phyloP scores from a whole-genome alignment of 1,139 yeast species.

The Wickerhamomyces sp. region DNA sequence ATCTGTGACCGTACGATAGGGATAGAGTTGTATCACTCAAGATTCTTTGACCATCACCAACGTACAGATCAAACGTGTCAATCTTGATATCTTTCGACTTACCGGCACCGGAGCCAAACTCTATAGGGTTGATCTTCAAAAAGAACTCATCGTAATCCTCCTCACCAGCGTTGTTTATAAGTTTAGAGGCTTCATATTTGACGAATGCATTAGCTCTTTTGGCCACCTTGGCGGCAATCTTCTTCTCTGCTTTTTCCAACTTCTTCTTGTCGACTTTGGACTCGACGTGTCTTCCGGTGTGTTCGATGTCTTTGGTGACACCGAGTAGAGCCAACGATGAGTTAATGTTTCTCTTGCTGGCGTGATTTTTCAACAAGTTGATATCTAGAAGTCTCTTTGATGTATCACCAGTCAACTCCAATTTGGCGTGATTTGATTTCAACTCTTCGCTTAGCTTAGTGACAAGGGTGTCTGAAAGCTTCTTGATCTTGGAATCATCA shows the following conservation, averaged over 20 bases:
- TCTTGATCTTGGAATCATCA: conserved; percentile 46
- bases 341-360: conserved; percentile 59
- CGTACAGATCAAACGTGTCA: conserved; percentile 88
- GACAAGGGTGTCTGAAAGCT: conserved; percentile 40
- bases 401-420: conserved; percentile 69
- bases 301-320: conserved; percentile 80
- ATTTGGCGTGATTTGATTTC: conserved; percentile 64
- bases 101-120: conserved; percentile 86
- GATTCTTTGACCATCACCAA: conserved; percentile 93
- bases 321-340: conserved; percentile 67
- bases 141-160: conserved; percentile 92
- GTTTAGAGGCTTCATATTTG: conserved; percentile 84
- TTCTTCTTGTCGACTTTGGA: conserved; percentile 94
- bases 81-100: conserved; percentile 92
- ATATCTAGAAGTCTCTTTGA: conserved; percentile 76
- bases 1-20: conserved; percentile 86
- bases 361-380: conserved; percentile 58
- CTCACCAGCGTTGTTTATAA: conserved; percentile 52
- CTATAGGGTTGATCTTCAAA: conserved; percentile 91
- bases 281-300: conserved; percentile 87
- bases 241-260: conserved; percentile 93
- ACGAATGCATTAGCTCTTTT: conserved; percentile 87
- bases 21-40: conserved; percentile 84
- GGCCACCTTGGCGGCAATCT: conserved; percentile 94
- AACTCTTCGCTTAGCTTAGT: conserved; percentile 51